Percentiles rank a stretch among this genome's conserved stretches.
phyloP scores from a whole-genome alignment of 768 basidiomycete genomes.

The Boletus sp. region DNA sequence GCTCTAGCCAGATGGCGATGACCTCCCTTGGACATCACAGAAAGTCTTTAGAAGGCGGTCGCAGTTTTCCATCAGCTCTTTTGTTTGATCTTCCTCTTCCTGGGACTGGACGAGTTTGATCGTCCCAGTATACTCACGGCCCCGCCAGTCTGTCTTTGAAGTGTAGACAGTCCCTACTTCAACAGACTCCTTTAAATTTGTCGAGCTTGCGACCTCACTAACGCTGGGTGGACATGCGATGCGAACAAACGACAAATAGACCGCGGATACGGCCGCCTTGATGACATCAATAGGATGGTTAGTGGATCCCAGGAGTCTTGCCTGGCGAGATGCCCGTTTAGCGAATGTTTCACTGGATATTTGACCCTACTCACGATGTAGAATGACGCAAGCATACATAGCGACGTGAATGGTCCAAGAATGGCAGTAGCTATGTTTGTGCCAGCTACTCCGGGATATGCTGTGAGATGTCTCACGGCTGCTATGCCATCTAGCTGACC shows the following conservation, averaged over 20 bases:
- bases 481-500: conserved; percentile 16
- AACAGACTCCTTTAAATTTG: conserved; percentile 14
- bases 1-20: conserved; percentile 16
- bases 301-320: conserved; percentile 63
- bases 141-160: conserved; percentile 57
- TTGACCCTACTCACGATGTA: conserved; percentile 53
- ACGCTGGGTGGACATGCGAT: conserved; percentile 45
- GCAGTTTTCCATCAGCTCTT: conserved; percentile 50
- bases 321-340: conserved; percentile 41
- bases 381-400: conserved; percentile 53
- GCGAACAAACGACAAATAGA: conserved; percentile 65
- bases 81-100: conserved; percentile 45
- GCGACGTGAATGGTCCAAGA: conserved; percentile 43
- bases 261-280: conserved; percentile 66
- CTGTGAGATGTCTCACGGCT: conserved; percentile 50
- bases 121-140: conserved; percentile 50
- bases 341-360: not conserved
- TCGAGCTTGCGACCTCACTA: not conserved
- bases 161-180: conserved; percentile 43
- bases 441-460: conserved; percentile 67
- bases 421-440: conserved; percentile 59
- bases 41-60: conserved; percentile 50
- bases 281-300: conserved; percentile 61
- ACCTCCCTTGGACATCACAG: conserved; percentile 30
- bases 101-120: conserved; percentile 51